Evolutionary conservation across 2,329 filamentous ascomycete genomes (phyloP), one percentile per base, ranked within the genome.

Genomic region (Ceratocystis cubensis): DNA sequence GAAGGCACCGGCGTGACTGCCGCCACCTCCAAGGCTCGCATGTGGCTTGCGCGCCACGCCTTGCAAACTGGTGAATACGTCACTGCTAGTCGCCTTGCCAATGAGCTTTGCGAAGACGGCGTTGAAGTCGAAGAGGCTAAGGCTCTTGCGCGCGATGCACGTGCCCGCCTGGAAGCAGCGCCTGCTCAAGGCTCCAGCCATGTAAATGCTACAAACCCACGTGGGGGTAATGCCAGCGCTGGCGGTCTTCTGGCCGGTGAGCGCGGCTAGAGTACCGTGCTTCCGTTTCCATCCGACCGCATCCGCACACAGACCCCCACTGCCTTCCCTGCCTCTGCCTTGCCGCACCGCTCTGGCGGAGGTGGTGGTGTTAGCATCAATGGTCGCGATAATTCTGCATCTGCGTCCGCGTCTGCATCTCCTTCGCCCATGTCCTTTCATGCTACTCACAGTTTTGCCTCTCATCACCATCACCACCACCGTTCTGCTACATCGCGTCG

Each of bases 61-160:
- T 88, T 96, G 77, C 82, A 84, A 46, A 83, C 82, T 10, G 85
- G 86, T 48, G 91, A 96, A 74, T 89, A 89, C 71, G 79, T 81
- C 41, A 83, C 88, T 22, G 90, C 91, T 3, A 88, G 88, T 76
- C 84, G 90, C 69, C 78, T 97, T 53, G 92, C 91, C 0, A 91
- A 87, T 69, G 94, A 99, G 76, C 79, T 99, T 59, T 96, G 92
- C 74, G 91, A 96, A 75, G 94, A 99, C 75, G 94, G 94, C 0
- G 87, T 95, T 30, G 94, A 97, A 75, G 91, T 97, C 1, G 94
- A 99, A 74, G 94, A 99, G 75, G 94, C 94, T 33, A 97, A 97
- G 77, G 91, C 91, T 2, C 78, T 97, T 71, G 88, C 96, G 69
- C 83, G 91, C 69, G 93, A 97, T 75, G 87, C 96, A 13, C 82